Percentiles rank a stretch among this genome's conserved stretches.
phyloP scores from a whole-genome alignment of 2,329 filamentous ascomycete species.

The Cladosporium cucumerinum region DNA sequence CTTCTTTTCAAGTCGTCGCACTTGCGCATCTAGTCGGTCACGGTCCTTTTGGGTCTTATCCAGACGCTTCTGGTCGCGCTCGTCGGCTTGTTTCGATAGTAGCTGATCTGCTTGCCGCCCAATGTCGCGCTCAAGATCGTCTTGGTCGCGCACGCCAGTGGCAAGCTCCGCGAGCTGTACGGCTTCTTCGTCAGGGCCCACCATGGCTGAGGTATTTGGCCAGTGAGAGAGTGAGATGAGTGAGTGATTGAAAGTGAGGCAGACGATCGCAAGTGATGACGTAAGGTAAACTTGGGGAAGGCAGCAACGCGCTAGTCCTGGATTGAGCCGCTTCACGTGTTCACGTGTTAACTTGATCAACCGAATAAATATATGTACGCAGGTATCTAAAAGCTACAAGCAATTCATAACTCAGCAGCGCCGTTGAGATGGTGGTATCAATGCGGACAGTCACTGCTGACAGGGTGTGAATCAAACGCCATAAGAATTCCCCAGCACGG shows the following conservation, averaged over 20 bases:
- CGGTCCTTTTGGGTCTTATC: conserved; percentile 55
- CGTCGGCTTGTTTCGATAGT: conserved; percentile 60
- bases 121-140: conserved; percentile 87
- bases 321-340: not conserved
- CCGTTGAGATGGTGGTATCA: not conserved
- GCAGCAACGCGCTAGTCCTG: not conserved
- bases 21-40: conserved; percentile 62
- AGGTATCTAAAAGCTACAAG: not conserved
- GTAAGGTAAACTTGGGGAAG: not conserved
- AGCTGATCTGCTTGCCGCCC: conserved; percentile 61
- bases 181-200: conserved; percentile 33
- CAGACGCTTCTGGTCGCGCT: conserved; percentile 60
- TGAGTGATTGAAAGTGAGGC: not conserved
- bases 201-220: not conserved
- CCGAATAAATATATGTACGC: not conserved
- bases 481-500: too few species aligned
- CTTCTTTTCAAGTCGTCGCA: conserved; percentile 57
- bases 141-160: conserved; percentile 68
- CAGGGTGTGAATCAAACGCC: too few species aligned
- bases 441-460: not conserved
- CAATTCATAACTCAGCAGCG: not conserved
- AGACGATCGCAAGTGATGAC: not conserved
- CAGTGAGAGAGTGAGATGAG: not conserved
- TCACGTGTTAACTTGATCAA: not conserved
- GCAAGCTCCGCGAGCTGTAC: conserved; percentile 38